Evolutionary conservation across 140 eudicot species (phyloP), one percentile per base, ranked within the genome.

Genomic region (Anethum foeniculum): DNA sequence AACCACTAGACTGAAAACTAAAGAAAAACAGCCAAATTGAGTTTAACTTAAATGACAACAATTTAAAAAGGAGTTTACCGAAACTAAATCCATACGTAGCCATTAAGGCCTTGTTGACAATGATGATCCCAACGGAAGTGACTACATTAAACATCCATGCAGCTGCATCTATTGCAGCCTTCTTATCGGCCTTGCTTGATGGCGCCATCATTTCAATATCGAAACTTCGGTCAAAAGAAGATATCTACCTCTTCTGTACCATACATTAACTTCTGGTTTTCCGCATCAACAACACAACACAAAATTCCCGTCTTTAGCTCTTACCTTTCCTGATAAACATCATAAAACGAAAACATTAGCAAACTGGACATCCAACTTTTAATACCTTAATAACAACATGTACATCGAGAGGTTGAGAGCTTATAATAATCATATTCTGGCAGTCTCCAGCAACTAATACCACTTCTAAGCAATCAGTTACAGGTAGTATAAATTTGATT

Each of bases 81-180:
- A 89, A 91, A 60, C 90, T 91, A 84, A 88, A 91, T 62, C 96
- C 96, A 78, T 91, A 91, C 64, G 88, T 87, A 14, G 90, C 89
- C 96, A 91, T 89, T 52, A 91, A 86, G 76, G 96, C 92, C 85
- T 91, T 91, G 87, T 91, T 91, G 74, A 89, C 96, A 15, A 91
- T 89, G 81, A 91, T 91, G 83, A 91, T 91, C 80, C 97, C 97
- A 51, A 91, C 97, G 8, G 97, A 91, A 56, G 97, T 89, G 85
- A 91, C 94, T 54, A 91, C 88, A 84, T 91, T 91, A 89, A 91
- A 91, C 71, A 77, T 47, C 97, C 97, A 91, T 68, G 97, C 94
- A 21, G 94, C 91, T 49, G 85, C 83, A 81, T 91, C 94, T n/a
- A 85, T 39, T 75, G 86, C 89, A 80, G 87, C 89, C 87, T 91